Base-by-base conservation (phyloP, 2,329 filamentous ascomycete genomes). In the Fusarium devonianum region DNA sequence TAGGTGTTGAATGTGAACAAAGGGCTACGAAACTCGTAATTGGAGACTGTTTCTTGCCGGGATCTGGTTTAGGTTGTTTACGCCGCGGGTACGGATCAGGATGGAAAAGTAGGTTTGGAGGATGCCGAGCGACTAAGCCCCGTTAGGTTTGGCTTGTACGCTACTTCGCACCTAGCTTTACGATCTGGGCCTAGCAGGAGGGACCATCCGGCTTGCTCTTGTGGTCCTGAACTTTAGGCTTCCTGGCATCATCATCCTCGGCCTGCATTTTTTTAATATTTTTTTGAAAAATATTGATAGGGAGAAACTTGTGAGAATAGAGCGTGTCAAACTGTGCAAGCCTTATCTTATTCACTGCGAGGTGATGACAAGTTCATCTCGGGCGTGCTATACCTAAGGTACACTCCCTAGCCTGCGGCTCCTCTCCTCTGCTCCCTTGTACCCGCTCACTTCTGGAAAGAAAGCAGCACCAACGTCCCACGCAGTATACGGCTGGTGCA, bases 181-280 rank as follows among this genome's bases (percentile, higher is more conserved):
- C 54, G 57, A 63, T 63, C 50, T 53, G 21, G 54, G 60, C 45
- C 44, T 50, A 62, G 48, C 49, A 53, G 34, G 47, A 49, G 48
- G 45, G 48, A 44, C 53, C 44, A 40, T 39, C 58, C 56, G 53
- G 46, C 58, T 62, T 64, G 56, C 45, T 56, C 57, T 56, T 52
- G 43, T 23, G 30, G 33, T 26, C 36, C 25, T 42, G 29, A 22
- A 33, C 32, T 36, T 52, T 16, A 11, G 21, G 21, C 21, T 22
- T 22, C 6, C 21, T 22, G 5, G 21, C 25, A 32, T 37, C 30
- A 26, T 41, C 36, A 35, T 13, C 17, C 21, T 25, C 32, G 12
- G 16, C 12, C 16, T 43, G 23, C n/a, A 23, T 34, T 16, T 19
- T 18, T 12, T 10, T 16, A 23, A 41, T 16, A 18, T 18, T 12